A percentile compares a stretch with the other conserved stretches of the same genome.
These are phyloP conservation scores for Termitomyces sp. DNA, from an alignment of 768 basidiomycete species.

Conservation along the genomic window DNA sequence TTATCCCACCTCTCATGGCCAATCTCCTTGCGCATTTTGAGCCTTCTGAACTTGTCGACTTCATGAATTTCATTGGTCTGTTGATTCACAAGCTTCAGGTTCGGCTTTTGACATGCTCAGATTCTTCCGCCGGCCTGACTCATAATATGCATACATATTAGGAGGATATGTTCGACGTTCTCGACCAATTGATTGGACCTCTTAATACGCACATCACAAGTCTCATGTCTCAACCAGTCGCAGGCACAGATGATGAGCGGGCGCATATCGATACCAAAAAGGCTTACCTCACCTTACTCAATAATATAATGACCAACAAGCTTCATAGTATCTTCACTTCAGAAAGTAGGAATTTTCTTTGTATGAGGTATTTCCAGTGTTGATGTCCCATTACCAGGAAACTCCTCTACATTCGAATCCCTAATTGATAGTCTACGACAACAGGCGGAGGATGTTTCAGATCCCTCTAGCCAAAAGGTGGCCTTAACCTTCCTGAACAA, in stretches of 20 bases:
- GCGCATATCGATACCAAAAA: conserved; percentile 81
- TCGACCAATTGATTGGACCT: conserved; percentile 88
- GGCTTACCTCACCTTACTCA: conserved; percentile 82
- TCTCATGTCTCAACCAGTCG: conserved; percentile 75
- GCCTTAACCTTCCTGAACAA: conserved; percentile 78
- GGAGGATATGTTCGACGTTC: conserved; percentile 82
- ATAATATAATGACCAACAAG: conserved; percentile 75
- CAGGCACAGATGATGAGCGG: conserved; percentile 84
- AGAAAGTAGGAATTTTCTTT: conserved; percentile 53
- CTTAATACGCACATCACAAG: conserved; percentile 78
- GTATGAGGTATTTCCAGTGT: background rate
- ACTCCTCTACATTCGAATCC: conserved; percentile 62
- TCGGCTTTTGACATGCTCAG: conserved; percentile 5
- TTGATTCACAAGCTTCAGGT: conserved; percentile 92
- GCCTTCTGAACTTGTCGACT: conserved; percentile 88
- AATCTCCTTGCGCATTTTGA: conserved; percentile 92
- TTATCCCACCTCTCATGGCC: conserved; percentile 85
- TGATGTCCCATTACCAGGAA: conserved; percentile 23
- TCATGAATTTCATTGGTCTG: conserved; percentile 91
- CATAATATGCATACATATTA: conserved; percentile 27
- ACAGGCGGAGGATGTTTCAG: conserved; percentile 72
- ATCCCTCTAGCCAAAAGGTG: conserved; percentile 71
- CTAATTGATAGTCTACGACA: conserved; percentile 72
- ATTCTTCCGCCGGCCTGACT: background rate
- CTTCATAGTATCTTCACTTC: conserved; percentile 85